A percentile compares a stretch with the other conserved stretches of the same genome.
Evolutionary conservation across 345 rosid species (phyloP).

Genomic region (Acer saccharum): DNA sequence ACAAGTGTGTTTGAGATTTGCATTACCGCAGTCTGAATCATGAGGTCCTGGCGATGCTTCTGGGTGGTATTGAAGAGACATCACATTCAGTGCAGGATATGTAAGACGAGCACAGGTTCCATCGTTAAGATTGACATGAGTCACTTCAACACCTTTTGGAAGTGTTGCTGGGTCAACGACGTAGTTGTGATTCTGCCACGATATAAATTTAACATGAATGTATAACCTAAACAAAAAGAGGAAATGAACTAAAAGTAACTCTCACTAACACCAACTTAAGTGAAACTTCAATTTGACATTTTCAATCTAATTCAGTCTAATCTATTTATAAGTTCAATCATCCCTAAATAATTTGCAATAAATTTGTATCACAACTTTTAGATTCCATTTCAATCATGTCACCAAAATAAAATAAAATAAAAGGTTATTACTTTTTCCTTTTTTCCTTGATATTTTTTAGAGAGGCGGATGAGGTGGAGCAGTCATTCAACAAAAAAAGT

Average conservation of each 20-base stretch:
- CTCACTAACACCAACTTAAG: neutral
- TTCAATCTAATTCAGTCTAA: neutral
- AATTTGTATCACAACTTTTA: neutral
- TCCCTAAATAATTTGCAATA: too few relatives aligned
- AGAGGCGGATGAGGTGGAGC: too few relatives aligned
- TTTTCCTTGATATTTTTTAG: too few relatives aligned
- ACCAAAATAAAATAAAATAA: too few relatives aligned
- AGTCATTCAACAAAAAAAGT: too few relatives aligned
- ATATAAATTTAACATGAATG: slow-evolving; percentile 18
- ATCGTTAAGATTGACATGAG: slow-evolving; percentile 92
- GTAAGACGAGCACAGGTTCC: slow-evolving; percentile 96
- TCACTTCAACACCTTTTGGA: slow-evolving; percentile 86
- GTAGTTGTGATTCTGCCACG: slow-evolving; percentile 85
- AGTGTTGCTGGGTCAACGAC: slow-evolving; percentile 63
- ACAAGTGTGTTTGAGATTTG: neutral
- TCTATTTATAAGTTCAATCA: neutral
- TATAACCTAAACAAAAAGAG: neutral
- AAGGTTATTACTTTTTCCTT: too few relatives aligned
- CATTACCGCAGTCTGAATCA: slow-evolving; percentile 81
- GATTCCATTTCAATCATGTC: too few relatives aligned
- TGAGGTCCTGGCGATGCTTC: slow-evolving; percentile 99
- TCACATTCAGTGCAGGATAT: slow-evolving; percentile 64
- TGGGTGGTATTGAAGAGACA: slow-evolving; percentile 97
- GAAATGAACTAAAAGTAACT: neutral
- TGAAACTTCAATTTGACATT: neutral